Evolutionary conservation across 257 asterid genomes (phyloP).

Genomic region (Echium plantagineum): DNA sequence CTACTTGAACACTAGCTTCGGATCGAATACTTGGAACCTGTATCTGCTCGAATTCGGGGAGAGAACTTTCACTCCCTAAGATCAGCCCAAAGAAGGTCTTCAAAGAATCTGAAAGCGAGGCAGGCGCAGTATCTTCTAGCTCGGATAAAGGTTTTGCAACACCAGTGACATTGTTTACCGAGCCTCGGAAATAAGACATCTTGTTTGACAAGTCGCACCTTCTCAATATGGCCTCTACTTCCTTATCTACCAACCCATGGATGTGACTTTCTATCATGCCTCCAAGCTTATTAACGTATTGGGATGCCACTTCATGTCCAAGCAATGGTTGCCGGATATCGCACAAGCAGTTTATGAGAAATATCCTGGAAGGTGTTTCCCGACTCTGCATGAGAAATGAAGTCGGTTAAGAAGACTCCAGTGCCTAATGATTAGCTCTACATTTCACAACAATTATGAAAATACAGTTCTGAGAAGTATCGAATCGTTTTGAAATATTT

Average conservation of each 20-base stretch:
- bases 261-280: constrained; percentile 65
- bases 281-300: constrained; percentile 63
- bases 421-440: not conserved
- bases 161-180: constrained; percentile 16
- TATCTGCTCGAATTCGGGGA: constrained; percentile 88
- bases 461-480: not conserved
- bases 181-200: constrained; percentile 52
- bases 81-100: constrained; percentile 80
- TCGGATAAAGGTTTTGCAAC: constrained; percentile 50
- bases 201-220: constrained; percentile 70
- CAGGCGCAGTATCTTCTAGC: constrained; percentile 54
- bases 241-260: constrained; percentile 65
- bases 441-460: not conserved
- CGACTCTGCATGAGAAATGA: constrained; percentile 41
- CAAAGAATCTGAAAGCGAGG: constrained; percentile 65
- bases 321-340: constrained; percentile 79
- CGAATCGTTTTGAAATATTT: not conserved
- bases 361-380: constrained; percentile 83
- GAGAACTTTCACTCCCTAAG: constrained; percentile 69
- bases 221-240: constrained; percentile 53
- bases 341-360: constrained; percentile 81
- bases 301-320: constrained; percentile 68
- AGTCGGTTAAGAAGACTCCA: not conserved
- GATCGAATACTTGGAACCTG: constrained; percentile 81
- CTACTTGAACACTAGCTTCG: constrained; percentile 56